Evolutionary conservation across 805 yeast species (phyloP).

Genomic region (Metschnikowia noctiluminum): DNA sequence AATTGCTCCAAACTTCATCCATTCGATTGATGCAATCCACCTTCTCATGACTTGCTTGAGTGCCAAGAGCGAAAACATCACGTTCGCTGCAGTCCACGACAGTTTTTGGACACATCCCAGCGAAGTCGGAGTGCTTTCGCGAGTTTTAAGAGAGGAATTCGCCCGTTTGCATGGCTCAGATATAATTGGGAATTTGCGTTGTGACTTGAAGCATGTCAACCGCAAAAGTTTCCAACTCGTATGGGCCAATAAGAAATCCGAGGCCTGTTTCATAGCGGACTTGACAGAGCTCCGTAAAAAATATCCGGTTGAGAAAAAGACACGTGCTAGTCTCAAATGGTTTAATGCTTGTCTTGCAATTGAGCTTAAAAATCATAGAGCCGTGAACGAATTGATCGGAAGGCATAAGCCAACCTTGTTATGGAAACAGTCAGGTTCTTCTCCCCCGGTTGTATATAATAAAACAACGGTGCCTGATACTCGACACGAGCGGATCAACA

Average conservation of each 20-base stretch:
- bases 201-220: constrained; percentile 25
- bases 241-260: constrained; percentile 21
- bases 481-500: neutral
- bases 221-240: constrained; percentile 30
- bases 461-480: neutral
- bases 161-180: constrained; percentile 30
- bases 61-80: constrained; percentile 18
- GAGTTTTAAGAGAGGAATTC: constrained; percentile 32
- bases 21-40: constrained; percentile 41
- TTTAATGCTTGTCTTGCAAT: constrained; percentile 8
- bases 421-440: constrained; percentile 9
- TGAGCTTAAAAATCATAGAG: constrained; percentile 9
- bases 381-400: constrained; percentile 16
- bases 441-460: constrained; percentile 6
- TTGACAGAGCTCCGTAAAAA: constrained; percentile 7
- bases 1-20: constrained; percentile 43
- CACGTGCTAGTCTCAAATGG: neutral
- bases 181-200: constrained; percentile 23
- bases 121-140: constrained; percentile 26
- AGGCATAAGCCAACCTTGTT: constrained; percentile 24
- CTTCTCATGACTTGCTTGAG: constrained; percentile 34
- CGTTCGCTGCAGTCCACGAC: constrained; percentile 42
- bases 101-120: constrained; percentile 42
- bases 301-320: neutral
- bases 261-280: constrained; percentile 11